phyloP scores from a whole-genome alignment of 2,329 filamentous ascomycete species.

The Ustulina deusta region DNA sequence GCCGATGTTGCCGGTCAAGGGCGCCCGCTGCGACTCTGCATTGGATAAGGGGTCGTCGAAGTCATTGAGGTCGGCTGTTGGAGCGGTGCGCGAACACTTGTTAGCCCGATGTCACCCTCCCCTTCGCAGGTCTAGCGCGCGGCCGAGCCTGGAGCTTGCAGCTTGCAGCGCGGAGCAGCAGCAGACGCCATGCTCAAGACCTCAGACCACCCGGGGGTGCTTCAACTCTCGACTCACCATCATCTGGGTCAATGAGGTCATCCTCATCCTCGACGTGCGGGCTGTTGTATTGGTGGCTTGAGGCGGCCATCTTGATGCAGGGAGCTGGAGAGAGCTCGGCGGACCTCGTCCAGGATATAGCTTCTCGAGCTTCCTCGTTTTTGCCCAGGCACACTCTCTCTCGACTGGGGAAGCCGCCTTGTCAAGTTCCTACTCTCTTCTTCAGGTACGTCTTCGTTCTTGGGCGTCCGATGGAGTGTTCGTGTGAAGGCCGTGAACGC shows the following conservation, averaged over 20 bases:
- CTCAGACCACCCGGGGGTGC: not conserved
- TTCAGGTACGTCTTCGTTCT: not conserved
- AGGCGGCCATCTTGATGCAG: slow-evolving; percentile 58
- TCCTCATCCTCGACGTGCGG: slow-evolving; percentile 72
- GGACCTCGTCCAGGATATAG: slow-evolving; percentile 21
- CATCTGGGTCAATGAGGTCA: slow-evolving; percentile 82
- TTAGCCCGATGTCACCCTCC: slow-evolving; percentile 25
- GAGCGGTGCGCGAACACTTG: not conserved
- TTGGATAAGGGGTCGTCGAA: slow-evolving; percentile 86
- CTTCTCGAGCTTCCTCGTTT: slow-evolving; percentile 15
- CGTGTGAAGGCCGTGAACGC: slow-evolving; percentile 1
- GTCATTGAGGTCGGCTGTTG: slow-evolving; percentile 84
- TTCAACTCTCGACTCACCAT: slow-evolving; percentile 65
- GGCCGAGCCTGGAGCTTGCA: not conserved
- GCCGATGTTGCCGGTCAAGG: slow-evolving; percentile 86
- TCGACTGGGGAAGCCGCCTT: not conserved
- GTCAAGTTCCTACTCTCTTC: not conserved
- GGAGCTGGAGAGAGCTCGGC: slow-evolving; percentile 20
- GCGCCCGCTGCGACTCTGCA: slow-evolving; percentile 76
- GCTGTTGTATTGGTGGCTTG: slow-evolving; percentile 69
- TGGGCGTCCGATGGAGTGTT: not conserved
- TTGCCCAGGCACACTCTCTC: not conserved
- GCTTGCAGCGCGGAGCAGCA: not conserved
- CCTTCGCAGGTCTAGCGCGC: slow-evolving; percentile 1
- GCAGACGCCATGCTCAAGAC: not conserved